phyloP scores from a whole-genome alignment of 1,284 basidiomycete species.

The Ganoderma lucidum region DNA sequence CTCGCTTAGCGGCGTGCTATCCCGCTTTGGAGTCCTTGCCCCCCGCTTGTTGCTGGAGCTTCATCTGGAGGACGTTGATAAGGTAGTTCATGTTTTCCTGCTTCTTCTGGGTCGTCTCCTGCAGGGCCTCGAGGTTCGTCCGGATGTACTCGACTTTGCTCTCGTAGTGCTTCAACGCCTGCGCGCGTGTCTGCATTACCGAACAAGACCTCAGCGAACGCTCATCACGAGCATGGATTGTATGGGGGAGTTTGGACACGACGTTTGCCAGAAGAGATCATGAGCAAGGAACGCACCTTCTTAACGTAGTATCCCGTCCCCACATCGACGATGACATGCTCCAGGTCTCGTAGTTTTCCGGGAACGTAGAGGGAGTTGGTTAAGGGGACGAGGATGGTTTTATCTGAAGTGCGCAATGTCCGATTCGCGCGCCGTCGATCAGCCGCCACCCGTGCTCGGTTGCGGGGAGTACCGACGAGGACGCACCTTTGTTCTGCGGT shows the following conservation, averaged over 20 bases:
- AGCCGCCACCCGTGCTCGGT: neutral
- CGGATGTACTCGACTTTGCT: constrained; percentile 82
- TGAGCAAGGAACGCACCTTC: constrained; percentile 67
- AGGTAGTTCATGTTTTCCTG: constrained; percentile 87
- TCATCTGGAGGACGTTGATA: constrained; percentile 78
- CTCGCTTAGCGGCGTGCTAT: neutral
- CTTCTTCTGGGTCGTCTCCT: constrained; percentile 88
- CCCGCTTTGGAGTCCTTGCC: constrained; percentile 38
- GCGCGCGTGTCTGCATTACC: constrained; percentile 69
- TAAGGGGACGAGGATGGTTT: constrained; percentile 89
- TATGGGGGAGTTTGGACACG: constrained; percentile 6
- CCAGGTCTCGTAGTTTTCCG: constrained; percentile 84
- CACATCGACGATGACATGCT: constrained; percentile 93
- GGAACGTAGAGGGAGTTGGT: constrained; percentile 97
- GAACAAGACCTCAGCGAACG: neutral
- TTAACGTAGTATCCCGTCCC: constrained; percentile 97
- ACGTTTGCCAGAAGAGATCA: neutral
- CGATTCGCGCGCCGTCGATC: neutral
- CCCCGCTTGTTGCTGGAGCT: constrained; percentile 63
- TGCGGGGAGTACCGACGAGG: neutral
- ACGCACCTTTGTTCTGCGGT: constrained; percentile 75
- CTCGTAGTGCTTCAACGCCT: constrained; percentile 82
- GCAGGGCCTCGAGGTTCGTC: constrained; percentile 82
- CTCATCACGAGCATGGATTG: neutral
- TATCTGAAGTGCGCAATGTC: constrained; percentile 58